A percentile compares a stretch with the other conserved stretches of the same genome.
Evolutionary conservation across 2,329 filamentous ascomycete genomes (phyloP).

Genomic region (Epichloe aotearoae): DNA sequence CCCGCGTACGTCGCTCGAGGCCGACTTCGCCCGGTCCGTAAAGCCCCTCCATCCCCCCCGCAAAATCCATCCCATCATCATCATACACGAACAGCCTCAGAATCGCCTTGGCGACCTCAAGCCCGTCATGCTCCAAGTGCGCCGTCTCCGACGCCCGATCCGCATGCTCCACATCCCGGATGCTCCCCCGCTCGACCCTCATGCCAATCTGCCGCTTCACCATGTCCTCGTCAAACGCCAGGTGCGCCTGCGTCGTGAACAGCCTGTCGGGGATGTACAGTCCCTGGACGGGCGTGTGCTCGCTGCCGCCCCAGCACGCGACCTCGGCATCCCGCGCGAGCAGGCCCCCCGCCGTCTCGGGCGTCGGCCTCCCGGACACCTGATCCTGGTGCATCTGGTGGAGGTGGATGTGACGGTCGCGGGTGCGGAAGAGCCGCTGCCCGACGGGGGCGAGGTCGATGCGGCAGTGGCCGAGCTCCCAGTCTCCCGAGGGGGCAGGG

Average conservation of each 20-base stretch:
- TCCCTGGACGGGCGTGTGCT: constrained; percentile 56
- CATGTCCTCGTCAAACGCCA: constrained; percentile 61
- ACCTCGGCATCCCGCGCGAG: constrained; percentile 28
- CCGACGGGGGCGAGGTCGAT: constrained; percentile 53
- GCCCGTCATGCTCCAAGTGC: constrained; percentile 53
- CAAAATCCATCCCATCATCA: constrained; percentile 21
- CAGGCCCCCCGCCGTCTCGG: constrained; percentile 29
- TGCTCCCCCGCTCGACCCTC: constrained; percentile 44
- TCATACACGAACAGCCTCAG: constrained; percentile 42
- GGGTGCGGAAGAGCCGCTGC: constrained; percentile 34
- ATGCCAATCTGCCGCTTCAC: constrained; percentile 48
- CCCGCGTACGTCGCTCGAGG: too few species aligned
- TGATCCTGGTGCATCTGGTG: constrained; percentile 34
- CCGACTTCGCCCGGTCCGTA: too few species aligned
- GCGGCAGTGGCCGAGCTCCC: constrained; percentile 59
- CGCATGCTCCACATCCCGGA: constrained; percentile 49
- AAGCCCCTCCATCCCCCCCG: too few species aligned
- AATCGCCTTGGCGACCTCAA: constrained; percentile 53
- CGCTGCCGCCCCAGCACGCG: constrained; percentile 46
- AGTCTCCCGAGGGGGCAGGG: constrained; percentile 48
- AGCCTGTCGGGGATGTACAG: constrained; percentile 54
- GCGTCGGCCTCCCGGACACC: constrained; percentile 47
- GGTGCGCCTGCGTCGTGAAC: constrained; percentile 67
- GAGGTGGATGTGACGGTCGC: not conserved
- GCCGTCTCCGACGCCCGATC: constrained; percentile 49